These are phyloP conservation scores for Pachysandra terminalis DNA, from an alignment of 164 flowering plant species.

Conservation along the genomic window DNA sequence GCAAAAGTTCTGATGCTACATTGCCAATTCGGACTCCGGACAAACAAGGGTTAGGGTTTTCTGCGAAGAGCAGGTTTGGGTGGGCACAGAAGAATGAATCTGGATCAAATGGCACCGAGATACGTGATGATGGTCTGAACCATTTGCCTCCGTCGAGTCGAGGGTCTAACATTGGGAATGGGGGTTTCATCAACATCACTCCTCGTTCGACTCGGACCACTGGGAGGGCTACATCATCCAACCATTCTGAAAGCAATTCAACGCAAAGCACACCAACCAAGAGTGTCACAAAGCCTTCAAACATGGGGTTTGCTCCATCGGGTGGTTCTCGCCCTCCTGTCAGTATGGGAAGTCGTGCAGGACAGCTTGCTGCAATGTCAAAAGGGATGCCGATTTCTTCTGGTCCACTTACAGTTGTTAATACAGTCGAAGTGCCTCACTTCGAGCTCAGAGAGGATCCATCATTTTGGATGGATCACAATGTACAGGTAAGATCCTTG, in stretches of 20 bases:
- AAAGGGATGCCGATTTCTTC: slow-evolving; percentile 55
- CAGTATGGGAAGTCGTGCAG: slow-evolving; percentile 33
- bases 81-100: slow-evolving; percentile 61
- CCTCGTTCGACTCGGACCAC: slow-evolving; percentile 46
- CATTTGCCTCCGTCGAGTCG: slow-evolving; percentile 21
- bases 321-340: slow-evolving; percentile 30
- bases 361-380: slow-evolving; percentile 48
- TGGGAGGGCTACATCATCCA: slow-evolving; percentile 39
- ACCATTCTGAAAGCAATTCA: slow-evolving; percentile 59
- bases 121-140: slow-evolving; percentile 25
- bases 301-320: slow-evolving; percentile 30
- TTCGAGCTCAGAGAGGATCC: slow-evolving; percentile 91
- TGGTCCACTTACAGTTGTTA: slow-evolving; percentile 43
- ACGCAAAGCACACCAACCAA: slow-evolving; percentile 84
- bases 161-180: slow-evolving; percentile 27
- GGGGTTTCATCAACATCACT: slow-evolving; percentile 39
- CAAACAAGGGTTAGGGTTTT: slow-evolving; percentile 35
- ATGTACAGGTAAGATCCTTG: slow-evolving; percentile 73
- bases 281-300: slow-evolving; percentile 81
- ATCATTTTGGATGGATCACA: slow-evolving; percentile 98
- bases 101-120: slow-evolving; percentile 14
- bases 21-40: slow-evolving; percentile 73
- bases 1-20: slow-evolving; percentile 30
- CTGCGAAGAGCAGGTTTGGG: slow-evolving; percentile 52
- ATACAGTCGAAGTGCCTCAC: slow-evolving; percentile 87